Conservation (phyloP, 257 asterid genomes). For the Eucommia ulmoides region DNA sequence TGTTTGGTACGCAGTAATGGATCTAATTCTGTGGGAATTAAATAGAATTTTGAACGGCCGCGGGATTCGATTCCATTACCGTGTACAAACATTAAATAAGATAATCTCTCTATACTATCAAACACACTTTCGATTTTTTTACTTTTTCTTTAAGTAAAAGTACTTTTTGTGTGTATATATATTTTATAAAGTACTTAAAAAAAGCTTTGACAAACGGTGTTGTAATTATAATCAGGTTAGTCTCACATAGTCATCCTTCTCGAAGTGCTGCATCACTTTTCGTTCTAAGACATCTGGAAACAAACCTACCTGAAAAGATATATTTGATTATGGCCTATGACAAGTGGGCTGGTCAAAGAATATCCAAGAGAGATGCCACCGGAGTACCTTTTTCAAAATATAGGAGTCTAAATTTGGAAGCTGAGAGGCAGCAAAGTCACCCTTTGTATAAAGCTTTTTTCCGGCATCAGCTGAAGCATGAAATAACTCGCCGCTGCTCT, state of each 20-base stretch:
- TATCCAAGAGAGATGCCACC: no score
- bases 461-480: constrained; percentile 38
- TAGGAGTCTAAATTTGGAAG: constrained; percentile 53
- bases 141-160: no score
- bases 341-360: not conserved
- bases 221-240: constrained; percentile 2
- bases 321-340: constrained; percentile 2
- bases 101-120: no score
- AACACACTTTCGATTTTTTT: no score
- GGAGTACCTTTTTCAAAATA: constrained; percentile 61
- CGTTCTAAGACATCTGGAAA: constrained; percentile 82
- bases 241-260: constrained; percentile 82
- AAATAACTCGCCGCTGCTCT: constrained; percentile 46
- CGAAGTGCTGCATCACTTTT: constrained; percentile 70
- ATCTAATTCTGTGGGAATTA: no score
- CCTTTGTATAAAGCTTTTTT: constrained; percentile 52
- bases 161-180: no score
- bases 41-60: no score
- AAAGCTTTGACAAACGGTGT: no score
- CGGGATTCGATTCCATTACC: no score
- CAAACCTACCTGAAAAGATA: constrained; percentile 57
- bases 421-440: constrained; percentile 66
- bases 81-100: no score
- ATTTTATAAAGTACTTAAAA: no score
- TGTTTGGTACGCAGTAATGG: no score